Evolutionary conservation across 2,329 filamentous ascomycete genomes (phyloP), one percentile per base, ranked within the genome.

Genomic region (Aspergillus latus): DNA sequence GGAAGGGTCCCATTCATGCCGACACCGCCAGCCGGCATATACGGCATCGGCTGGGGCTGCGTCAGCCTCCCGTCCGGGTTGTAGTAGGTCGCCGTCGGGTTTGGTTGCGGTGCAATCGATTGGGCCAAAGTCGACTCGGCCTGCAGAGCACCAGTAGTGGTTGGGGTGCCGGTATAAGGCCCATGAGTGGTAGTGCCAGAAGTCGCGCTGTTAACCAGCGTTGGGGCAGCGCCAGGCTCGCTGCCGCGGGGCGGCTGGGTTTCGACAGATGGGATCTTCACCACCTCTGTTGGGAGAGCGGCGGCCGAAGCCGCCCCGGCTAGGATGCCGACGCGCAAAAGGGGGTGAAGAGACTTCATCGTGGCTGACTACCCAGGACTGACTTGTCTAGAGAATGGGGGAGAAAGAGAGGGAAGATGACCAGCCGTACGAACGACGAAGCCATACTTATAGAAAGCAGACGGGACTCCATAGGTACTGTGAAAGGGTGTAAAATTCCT

Each of bases 1-100:
- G 89, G 89, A 44, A 82, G 80, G 0, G 84, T 83, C n/a, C 89
- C 89, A 58, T 93, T 92, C 44, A 88, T 92, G 2, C 89, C 89
- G 1, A 88, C 72, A 11, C 90, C 90, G 56, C 90, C 89, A 39
- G 79, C 82, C 0, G 90, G 90, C 0, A 81, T 83, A 74, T 87
- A 93, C 0, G 89, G 89, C 1, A 85, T 84, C 1, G 89, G 88
- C 71, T 89, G 74, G 1, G 82, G 77, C n/a, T 83, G 76, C 54
- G 89, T 82, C 1, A 92, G 83, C 54, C 81, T 68, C 10, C 90
- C 90, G 63, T 92, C 82, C 5, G 85, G 82, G 9, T 87, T 87
- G 69, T 94, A 94, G 47, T 83, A 82, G 36, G 84, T 87, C 4
- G 85, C 86, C 8, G 82, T 84, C 0, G 82, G 79, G 30, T 81